These are phyloP conservation scores for Avena atlantica DNA, from an alignment of 176 grass and related monocot species.

Conservation along the genomic window DNA sequence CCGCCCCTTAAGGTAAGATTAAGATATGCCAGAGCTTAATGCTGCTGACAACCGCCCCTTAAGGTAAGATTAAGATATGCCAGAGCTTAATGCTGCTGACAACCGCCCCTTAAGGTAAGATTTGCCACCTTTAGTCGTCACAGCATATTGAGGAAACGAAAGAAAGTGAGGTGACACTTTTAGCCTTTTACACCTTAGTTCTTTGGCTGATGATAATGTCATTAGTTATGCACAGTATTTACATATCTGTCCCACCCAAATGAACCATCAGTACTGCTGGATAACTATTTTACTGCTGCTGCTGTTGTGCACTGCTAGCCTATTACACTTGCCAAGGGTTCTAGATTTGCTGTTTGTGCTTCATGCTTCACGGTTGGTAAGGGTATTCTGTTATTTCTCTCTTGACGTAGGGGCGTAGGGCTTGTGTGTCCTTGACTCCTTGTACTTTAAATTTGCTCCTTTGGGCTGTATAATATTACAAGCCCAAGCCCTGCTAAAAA, in stretches of 20 bases:
- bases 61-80: too few species aligned
- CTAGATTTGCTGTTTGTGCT: neutral
- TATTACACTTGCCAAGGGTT: neutral
- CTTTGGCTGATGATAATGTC: neutral
- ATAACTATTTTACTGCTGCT: conserved; percentile 16
- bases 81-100: too few species aligned
- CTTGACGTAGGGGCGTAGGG: neutral
- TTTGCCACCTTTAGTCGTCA: too few species aligned
- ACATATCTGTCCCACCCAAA: neutral
- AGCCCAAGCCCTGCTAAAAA: neutral
- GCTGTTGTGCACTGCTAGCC: neutral
- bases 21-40: too few species aligned
- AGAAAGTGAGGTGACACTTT: too few species aligned
- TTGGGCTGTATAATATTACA: conserved; percentile 14
- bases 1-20: too few species aligned
- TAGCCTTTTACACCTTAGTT: neutral
- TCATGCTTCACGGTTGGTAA: conserved; percentile 29
- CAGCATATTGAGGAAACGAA: too few species aligned
- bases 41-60: too few species aligned
- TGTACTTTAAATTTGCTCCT: neutral
- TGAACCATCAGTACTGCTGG: neutral
- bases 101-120: too few species aligned
- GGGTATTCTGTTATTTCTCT: neutral
- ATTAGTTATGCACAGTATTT: neutral
- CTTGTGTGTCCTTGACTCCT: neutral